phyloP scores from a whole-genome alignment of 805 yeast genomes.

The Ogataea angusta region DNA sequence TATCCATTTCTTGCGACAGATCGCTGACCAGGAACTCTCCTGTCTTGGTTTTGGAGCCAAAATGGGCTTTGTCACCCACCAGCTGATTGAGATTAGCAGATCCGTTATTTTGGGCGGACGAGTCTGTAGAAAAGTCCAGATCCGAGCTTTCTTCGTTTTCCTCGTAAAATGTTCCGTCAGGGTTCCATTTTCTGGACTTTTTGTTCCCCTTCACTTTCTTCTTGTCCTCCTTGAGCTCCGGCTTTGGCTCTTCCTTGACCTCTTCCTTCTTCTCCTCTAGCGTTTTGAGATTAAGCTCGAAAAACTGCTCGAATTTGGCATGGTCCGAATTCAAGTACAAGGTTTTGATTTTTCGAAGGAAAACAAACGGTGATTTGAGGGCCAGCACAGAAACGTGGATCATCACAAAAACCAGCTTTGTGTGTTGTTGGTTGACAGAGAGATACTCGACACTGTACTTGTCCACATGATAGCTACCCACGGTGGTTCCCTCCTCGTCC shows the following conservation, averaged over 20 bases:
- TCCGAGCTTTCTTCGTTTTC: slow-evolving; percentile 36
- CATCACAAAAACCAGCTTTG: slow-evolving; percentile 39
- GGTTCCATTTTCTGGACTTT: slow-evolving; percentile 61
- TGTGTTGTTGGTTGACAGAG: slow-evolving; percentile 35
- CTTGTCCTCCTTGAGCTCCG: slow-evolving; percentile 14
- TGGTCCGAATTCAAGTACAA: slow-evolving; percentile 27
- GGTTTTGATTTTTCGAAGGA: slow-evolving; percentile 24
- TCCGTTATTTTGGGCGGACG: slow-evolving; percentile 14
- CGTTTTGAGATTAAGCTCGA: slow-evolving; percentile 35
- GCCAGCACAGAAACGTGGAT: slow-evolving; percentile 38
- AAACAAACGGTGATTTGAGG: slow-evolving; percentile 29
- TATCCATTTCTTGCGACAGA: slow-evolving; percentile 49
- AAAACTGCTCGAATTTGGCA: slow-evolving; percentile 38
- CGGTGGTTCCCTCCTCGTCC: slow-evolving; percentile 19
- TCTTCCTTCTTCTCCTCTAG: slow-evolving; percentile 22
- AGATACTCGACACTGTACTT: slow-evolving; percentile 45
- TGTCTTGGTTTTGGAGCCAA: slow-evolving; percentile 41
- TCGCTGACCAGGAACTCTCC: slow-evolving; percentile 70
- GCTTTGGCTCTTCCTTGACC: slow-evolving; percentile 5
- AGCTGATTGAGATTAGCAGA: slow-evolving; percentile 29
- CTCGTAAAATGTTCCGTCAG: slow-evolving; percentile 55
- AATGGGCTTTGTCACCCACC: slow-evolving; percentile 38
- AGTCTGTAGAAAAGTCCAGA: slow-evolving; percentile 53
- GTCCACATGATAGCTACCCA: slow-evolving; percentile 34
- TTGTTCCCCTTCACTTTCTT: slow-evolving; percentile 28